Base-by-base conservation (phyloP, 768 basidiomycete genomes). In the Trametes cubensis region DNA sequence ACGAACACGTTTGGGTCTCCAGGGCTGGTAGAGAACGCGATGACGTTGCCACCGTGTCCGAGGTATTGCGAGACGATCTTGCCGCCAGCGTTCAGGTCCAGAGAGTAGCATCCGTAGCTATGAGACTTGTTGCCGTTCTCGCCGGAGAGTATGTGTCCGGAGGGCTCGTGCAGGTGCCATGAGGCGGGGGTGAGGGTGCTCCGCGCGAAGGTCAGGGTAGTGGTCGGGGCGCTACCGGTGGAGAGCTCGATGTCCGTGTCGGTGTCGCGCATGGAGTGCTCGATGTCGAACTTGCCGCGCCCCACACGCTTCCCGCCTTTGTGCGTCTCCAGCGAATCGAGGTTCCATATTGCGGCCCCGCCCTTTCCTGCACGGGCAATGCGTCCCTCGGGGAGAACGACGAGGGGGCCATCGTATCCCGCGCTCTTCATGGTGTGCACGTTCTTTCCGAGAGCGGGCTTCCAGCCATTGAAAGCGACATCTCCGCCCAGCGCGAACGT, bases 1-100 rank as follows among this genome's bases (percentile, higher is more conserved):
- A 73, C 61, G 64, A 81, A 81, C 0, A 67, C 47, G 57, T 76
- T 75, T 5, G 73, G 67, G 51, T 79, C 78, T 0, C 66, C 73
- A 0, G 53, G 64, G 60, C 75, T 77, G 7, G 73, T 77, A 6
- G 78, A 75, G 61, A 80, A 72, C 14, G 45, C 56, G 13, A 56
- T 49, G n/a, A 77, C 67, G 13, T 46, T 47, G 1, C 70, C 79
- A 14, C 77, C 77, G 58, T 78, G 76, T 2, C 78, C 80, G 3
- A 81, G 59, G 62, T 75, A 80, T 1, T 74, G 69, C 7, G 66
- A 49, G 2, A 54, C 69, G 6, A 61, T 64, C 55, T 72, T 73
- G 4, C 74, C 76, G 21, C 72, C 74, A 20, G 68, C 50, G 59
- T 75, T 75, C 1, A 79, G 56, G 56, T 80, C 78, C 6, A 78